phyloP scores from a whole-genome alignment of 164 flowering plant species.

The Vitis amurensis region DNA sequence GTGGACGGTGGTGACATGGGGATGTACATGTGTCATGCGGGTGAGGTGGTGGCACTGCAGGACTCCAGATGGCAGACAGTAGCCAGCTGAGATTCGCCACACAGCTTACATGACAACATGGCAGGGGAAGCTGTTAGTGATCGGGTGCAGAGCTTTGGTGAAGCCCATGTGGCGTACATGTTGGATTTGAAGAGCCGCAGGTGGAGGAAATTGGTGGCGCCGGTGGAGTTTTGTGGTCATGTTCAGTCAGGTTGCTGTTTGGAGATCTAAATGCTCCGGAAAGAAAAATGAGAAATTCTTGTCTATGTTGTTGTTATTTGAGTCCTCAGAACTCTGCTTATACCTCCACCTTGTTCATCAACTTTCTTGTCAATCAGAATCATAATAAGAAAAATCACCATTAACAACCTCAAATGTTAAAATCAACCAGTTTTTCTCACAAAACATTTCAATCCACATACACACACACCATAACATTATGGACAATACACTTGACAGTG shows the following conservation, averaged over 20 bases:
- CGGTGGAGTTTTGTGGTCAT: slow-evolving; percentile 43
- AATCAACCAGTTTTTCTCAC: too few relatives aligned
- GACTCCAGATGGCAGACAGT: slow-evolving; percentile 37
- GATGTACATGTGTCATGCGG: slow-evolving; percentile 24
- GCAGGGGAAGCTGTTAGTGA: slow-evolving; percentile 39
- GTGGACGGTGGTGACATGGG: slow-evolving; percentile 17
- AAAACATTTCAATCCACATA: too few relatives aligned
- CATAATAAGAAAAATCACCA: too few relatives aligned
- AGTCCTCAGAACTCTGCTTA: too few relatives aligned
- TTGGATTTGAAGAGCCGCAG: slow-evolving; percentile 31
- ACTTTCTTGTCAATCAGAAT: too few relatives aligned
- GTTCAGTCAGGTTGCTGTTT: slow-evolving; percentile 56
- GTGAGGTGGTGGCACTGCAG: slow-evolving; percentile 21
- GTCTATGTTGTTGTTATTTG: too few relatives aligned
- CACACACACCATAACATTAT: too few relatives aligned
- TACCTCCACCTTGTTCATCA: too few relatives aligned
- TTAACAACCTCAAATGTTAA: too few relatives aligned
- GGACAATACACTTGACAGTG: too few relatives aligned
- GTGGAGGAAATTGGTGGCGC: slow-evolving; percentile 45
- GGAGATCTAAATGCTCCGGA: slow-evolving; percentile 31
- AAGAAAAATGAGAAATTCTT: too few relatives aligned
- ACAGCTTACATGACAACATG: slow-evolving; percentile 26
- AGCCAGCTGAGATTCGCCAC: slow-evolving; percentile 32
- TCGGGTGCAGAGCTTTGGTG: slow-evolving; percentile 42
- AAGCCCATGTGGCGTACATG: slow-evolving; percentile 21